These are phyloP conservation scores for Trichosporon coremiiforme DNA, from an alignment of 1,284 basidiomycete genomes.

Conservation along the genomic window DNA sequence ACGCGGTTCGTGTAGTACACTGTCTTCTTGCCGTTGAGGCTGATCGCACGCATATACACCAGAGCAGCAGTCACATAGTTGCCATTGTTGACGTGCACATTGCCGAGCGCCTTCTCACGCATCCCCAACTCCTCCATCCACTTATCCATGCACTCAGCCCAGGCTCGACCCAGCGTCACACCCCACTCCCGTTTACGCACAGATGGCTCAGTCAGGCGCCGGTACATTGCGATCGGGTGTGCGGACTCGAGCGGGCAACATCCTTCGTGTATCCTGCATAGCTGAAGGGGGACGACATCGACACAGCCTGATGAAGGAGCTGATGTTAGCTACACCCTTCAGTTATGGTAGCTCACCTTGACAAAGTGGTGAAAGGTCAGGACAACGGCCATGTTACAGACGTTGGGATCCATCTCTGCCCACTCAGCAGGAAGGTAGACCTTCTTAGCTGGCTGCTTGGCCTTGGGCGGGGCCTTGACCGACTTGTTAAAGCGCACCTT, in stretches of 20 bases:
- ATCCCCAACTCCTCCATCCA: conserved; percentile 56
- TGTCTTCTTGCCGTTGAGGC: conserved; percentile 55
- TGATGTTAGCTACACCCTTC: conserved; percentile 30
- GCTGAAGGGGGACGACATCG: conserved; percentile 52
- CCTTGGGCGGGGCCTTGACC: conserved; percentile 33
- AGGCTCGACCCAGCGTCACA: conserved; percentile 35
- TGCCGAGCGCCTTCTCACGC: conserved; percentile 54
- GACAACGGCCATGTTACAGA: conserved; percentile 54
- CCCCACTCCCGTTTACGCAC: conserved; percentile 35
- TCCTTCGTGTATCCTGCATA: conserved; percentile 51
- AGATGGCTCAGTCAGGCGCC: conserved; percentile 50
- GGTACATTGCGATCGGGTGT: conserved; percentile 55
- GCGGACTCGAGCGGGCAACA: conserved; percentile 46
- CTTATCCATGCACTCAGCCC: conserved; percentile 56
- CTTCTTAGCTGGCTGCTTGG: conserved; percentile 26
- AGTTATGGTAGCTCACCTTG: conserved; percentile 49
- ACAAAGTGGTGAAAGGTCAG: conserved; percentile 56
- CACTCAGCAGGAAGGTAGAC: conserved; percentile 52
- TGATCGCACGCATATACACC: conserved; percentile 56
- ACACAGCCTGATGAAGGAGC: conserved; percentile 52
- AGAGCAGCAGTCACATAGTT: conserved; percentile 44
- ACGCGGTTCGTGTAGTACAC: conserved; percentile 57
- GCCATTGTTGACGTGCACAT: conserved; percentile 47
- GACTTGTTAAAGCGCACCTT: conserved; percentile 34
- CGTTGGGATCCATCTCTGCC: conserved; percentile 48